Conservation (phyloP, 2,329 filamentous ascomycete genomes). For the Diaporthe amygdali region DNA sequence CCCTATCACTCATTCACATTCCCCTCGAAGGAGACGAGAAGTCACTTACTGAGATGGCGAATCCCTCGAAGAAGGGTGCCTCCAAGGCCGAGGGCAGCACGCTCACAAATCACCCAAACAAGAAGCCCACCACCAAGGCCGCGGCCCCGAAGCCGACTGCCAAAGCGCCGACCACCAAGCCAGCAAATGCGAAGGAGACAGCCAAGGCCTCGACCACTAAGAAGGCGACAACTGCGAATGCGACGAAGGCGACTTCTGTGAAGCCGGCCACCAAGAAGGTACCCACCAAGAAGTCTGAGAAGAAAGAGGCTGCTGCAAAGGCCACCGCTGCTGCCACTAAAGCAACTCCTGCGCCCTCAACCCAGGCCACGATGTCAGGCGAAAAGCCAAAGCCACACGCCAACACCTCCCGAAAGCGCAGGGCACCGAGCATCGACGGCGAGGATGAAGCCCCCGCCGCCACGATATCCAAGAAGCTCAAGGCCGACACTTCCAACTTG, state of each 20-base stretch:
- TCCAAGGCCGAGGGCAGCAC: conserved; percentile 13
- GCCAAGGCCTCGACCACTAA: conserved; percentile 16
- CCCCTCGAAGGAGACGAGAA: conserved; percentile 26
- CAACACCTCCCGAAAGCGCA: conserved; percentile 44
- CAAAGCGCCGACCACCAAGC: conserved; percentile 15
- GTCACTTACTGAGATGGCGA: conserved; percentile 19
- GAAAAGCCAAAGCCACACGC: conserved; percentile 29
- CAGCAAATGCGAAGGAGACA: conserved; percentile 10
- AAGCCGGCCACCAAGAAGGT: background rate
- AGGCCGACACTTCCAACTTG: background rate
- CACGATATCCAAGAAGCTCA: background rate
- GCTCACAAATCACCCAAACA: conserved; percentile 22
- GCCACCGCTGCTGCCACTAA: conserved; percentile 24
- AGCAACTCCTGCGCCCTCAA: background rate
- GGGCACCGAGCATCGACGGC: conserved; percentile 46
- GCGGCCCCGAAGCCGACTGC: conserved; percentile 11
- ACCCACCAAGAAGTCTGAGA: background rate
- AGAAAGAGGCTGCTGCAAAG: conserved; percentile 22
- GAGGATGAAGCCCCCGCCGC: background rate
- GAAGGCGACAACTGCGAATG: conserved; percentile 26
- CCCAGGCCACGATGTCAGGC: background rate
- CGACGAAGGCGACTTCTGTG: background rate
- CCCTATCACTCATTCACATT: background rate
- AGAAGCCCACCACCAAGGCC: conserved; percentile 25
- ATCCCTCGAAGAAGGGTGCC: conserved; percentile 28